These are phyloP conservation scores for Pythium brachiatum DNA, from an alignment of 352 stramenopile genomes.

Conservation along the genomic window DNA sequence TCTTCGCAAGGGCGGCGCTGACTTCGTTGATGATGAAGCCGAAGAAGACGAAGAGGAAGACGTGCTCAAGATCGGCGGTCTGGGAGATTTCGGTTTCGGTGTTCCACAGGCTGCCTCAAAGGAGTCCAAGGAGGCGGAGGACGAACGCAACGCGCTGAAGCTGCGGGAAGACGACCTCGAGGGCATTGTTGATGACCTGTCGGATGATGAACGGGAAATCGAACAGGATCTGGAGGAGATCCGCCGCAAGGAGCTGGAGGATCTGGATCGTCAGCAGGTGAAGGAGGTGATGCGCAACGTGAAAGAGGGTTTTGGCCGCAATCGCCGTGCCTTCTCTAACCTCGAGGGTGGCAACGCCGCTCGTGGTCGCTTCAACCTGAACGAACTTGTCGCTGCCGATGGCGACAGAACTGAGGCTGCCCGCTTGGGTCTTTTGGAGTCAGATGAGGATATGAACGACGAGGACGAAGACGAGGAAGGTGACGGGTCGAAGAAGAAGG, in stretches of 20 bases:
- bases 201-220: constrained; percentile 71
- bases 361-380: constrained; percentile 79
- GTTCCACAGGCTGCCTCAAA: constrained; percentile 65
- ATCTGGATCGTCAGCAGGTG: constrained; percentile 65
- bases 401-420: constrained; percentile 74
- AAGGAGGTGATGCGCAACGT: constrained; percentile 87
- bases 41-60: constrained; percentile 87
- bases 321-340: constrained; percentile 68
- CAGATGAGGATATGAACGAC: constrained; percentile 73
- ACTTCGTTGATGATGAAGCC: constrained; percentile 81
- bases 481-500: constrained; percentile 36
- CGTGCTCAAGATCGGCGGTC: constrained; percentile 73
- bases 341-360: constrained; percentile 48
- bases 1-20: constrained; percentile 38
- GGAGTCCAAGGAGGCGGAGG: constrained; percentile 72
- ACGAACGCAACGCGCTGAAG: constrained; percentile 71
- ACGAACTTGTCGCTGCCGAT: constrained; percentile 79
- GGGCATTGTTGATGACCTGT: constrained; percentile 84
- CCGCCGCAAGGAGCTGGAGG: constrained; percentile 67
- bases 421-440: constrained; percentile 74
- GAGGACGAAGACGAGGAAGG: constrained; percentile 41
- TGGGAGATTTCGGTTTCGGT: constrained; percentile 85
- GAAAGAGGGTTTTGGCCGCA: constrained; percentile 86
- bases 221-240: constrained; percentile 70
- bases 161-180: constrained; percentile 79